phyloP scores from a whole-genome alignment of 371 early-diverging fungal species.

The Mucor lusitanicus region DNA sequence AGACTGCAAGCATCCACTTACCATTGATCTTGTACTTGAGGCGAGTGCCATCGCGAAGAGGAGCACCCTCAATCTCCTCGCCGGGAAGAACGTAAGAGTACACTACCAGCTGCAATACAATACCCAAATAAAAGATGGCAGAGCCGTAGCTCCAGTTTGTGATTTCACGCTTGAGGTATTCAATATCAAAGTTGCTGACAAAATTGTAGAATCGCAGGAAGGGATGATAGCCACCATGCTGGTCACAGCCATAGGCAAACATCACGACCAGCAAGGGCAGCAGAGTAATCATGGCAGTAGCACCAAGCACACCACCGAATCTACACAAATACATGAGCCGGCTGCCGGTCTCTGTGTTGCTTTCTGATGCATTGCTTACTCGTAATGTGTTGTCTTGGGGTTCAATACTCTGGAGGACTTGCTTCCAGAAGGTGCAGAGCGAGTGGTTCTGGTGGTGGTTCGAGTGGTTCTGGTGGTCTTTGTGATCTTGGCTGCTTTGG shows the following conservation, averaged over 20 bases:
- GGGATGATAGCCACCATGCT: slow-evolving; percentile 50
- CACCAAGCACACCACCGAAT: slow-evolving; percentile 79
- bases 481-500: slow-evolving; percentile 3
- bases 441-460: background rate
- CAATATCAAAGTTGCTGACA: slow-evolving; percentile 27
- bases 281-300: slow-evolving; percentile 58
- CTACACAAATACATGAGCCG: slow-evolving; percentile 18
- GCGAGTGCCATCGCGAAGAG: slow-evolving; percentile 66
- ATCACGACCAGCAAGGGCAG: slow-evolving; percentile 68
- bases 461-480: slow-evolving; percentile 3
- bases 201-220: slow-evolving; percentile 25
- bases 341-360: too few relatives aligned
- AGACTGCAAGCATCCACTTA: slow-evolving; percentile 24
- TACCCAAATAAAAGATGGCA: slow-evolving; percentile 58
- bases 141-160: slow-evolving; percentile 47
- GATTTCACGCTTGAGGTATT: slow-evolving; percentile 26
- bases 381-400: slow-evolving; percentile 62
- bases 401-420: slow-evolving; percentile 24
- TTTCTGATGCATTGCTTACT: slow-evolving; percentile 47
- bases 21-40: slow-evolving; percentile 81
- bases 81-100: slow-evolving; percentile 74
- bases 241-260: slow-evolving; percentile 67
- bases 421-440: background rate
- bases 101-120: slow-evolving; percentile 70
- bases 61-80: slow-evolving; percentile 66